phyloP scores from a whole-genome alignment of 1,284 basidiomycete species.

The Ceratobasidium sp. region DNA sequence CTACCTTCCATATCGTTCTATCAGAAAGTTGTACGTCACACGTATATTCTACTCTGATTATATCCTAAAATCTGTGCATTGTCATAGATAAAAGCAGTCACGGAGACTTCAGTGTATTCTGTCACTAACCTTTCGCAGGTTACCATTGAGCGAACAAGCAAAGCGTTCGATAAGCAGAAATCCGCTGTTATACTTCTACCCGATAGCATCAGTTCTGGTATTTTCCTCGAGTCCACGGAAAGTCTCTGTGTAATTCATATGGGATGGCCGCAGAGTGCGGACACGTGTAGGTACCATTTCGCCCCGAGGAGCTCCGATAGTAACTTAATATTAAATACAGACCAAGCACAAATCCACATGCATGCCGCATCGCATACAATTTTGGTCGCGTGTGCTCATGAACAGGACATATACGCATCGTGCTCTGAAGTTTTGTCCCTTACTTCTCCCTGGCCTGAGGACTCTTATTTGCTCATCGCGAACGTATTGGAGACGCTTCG shows the following conservation, averaged over 20 bases:
- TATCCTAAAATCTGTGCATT: too few relatives aligned
- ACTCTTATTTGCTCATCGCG: not conserved
- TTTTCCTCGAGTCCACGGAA: not conserved
- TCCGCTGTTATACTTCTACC: conserved; percentile 8
- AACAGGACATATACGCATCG: conserved; percentile 1
- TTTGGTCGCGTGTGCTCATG: not conserved
- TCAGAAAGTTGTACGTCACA: conserved; percentile 25
- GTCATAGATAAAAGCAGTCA: conserved; percentile 2
- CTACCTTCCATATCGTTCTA: not conserved
- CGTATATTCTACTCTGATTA: not conserved
- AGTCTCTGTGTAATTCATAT: conserved; percentile 18
- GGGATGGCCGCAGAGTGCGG: conserved; percentile 17
- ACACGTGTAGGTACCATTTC: not conserved
- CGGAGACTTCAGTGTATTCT: not conserved
- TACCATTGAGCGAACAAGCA: not conserved
- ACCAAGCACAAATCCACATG: not conserved
- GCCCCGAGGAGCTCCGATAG: not conserved
- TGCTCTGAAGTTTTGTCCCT: not conserved
- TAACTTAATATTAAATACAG: not conserved
- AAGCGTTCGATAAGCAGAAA: not conserved
- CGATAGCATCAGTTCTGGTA: not conserved
- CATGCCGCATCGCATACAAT: not conserved
- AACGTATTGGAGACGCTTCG: not conserved
- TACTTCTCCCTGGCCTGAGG: conserved; percentile 6
- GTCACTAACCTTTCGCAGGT: not conserved